Percentiles rank a stretch among this genome's conserved stretches.
Evolutionary conservation across 2,329 filamentous ascomycete genomes (phyloP).

Genomic region (Pestalotiopsis sp.): DNA sequence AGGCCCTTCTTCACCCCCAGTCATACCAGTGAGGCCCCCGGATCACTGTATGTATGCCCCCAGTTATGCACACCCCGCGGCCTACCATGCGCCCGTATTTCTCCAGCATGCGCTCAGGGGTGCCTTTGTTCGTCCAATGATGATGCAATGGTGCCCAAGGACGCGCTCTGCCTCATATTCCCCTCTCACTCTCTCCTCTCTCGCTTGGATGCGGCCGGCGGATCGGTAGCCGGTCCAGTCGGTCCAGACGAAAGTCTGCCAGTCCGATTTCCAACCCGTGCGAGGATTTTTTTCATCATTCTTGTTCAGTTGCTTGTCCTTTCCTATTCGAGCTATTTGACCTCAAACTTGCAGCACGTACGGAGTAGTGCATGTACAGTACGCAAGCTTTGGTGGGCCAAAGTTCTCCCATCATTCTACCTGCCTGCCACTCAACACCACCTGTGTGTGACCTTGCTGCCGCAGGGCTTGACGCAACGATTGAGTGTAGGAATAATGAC

Average conservation of each 20-base stretch:
- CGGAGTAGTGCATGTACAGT: background rate
- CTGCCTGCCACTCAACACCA: too few relatives aligned
- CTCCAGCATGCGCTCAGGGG: background rate
- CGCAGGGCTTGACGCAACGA: too few relatives aligned
- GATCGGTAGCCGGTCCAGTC: background rate
- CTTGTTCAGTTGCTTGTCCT: background rate
- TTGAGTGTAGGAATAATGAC: too few relatives aligned
- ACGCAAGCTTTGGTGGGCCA: background rate
- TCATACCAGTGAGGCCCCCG: background rate
- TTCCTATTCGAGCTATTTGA: background rate
- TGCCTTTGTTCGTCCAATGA: constrained; percentile 1
- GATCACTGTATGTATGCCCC: background rate
- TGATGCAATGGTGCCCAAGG: constrained; percentile 10
- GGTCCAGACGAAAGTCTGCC: background rate
- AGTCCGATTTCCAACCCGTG: background rate
- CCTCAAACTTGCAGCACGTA: background rate
- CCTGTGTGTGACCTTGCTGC: too few relatives aligned
- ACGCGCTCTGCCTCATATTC: background rate
- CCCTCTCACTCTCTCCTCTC: background rate
- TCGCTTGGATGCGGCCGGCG: background rate
- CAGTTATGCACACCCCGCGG: background rate
- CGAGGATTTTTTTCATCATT: background rate
- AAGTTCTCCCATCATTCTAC: too few relatives aligned
- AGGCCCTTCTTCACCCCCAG: too few relatives aligned
- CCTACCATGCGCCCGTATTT: background rate